Conservation (phyloP, 805 yeast species). For the Maudiozyma turicensis region DNA sequence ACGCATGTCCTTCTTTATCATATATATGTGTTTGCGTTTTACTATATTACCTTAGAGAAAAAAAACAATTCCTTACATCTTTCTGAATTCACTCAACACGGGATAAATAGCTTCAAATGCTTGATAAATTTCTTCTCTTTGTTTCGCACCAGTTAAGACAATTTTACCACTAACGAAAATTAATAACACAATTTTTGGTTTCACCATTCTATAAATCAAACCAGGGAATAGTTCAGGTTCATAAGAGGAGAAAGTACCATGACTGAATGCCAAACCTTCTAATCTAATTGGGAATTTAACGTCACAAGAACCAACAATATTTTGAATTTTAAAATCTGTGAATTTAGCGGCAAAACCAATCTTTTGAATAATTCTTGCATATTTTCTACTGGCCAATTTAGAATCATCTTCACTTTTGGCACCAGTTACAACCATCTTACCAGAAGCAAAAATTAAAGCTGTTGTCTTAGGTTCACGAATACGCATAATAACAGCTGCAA, state of each 20-base stretch:
- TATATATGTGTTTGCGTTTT: neutral
- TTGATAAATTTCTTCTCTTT: slow-evolving; percentile 95
- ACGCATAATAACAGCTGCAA: slow-evolving; percentile 99
- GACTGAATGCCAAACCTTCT: slow-evolving; percentile 95
- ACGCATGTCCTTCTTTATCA: neutral
- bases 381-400: slow-evolving; percentile 94
- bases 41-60: neutral
- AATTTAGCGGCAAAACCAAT: slow-evolving; percentile 96
- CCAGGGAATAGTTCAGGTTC: slow-evolving; percentile 99
- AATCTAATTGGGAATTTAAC: slow-evolving; percentile 95
- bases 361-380: slow-evolving; percentile 95
- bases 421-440: slow-evolving; percentile 99
- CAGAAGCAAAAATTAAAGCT: slow-evolving; percentile 94
- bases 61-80: slow-evolving; percentile 30
- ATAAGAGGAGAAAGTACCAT: slow-evolving; percentile 96
- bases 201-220: slow-evolving; percentile 97
- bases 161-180: slow-evolving; percentile 96
- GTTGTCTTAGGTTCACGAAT: slow-evolving; percentile 98
- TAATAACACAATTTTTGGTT: slow-evolving; percentile 91
- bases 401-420: slow-evolving; percentile 98
- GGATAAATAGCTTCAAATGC: slow-evolving; percentile 98
- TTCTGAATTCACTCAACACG: slow-evolving; percentile 94
- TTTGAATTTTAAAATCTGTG: slow-evolving; percentile 95
- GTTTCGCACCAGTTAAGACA: slow-evolving; percentile 97
- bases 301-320: slow-evolving; percentile 97